A percentile compares a stretch with the other conserved stretches of the same genome.
Conservation (phyloP, 306 rosid species). For the Cyclanthera cordifolia region DNA sequence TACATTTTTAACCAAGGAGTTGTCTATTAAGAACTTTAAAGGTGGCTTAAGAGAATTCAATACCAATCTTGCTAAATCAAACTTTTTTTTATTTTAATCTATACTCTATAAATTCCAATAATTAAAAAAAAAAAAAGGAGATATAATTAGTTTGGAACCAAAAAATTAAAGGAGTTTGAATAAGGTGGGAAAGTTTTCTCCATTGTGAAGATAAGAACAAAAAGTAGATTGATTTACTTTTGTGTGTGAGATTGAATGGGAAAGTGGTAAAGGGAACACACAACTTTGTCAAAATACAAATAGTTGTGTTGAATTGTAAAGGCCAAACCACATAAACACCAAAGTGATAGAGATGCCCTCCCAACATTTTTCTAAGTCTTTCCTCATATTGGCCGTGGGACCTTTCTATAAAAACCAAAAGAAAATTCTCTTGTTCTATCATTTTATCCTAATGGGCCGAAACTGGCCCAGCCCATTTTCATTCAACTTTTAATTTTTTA, state of each 20-base stretch:
- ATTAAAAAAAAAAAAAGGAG: neutral
- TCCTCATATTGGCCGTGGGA: too few species aligned
- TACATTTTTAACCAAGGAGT: too few species aligned
- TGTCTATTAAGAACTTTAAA: too few species aligned
- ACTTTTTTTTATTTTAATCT: neutral
- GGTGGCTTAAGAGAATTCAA: neutral
- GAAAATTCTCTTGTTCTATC: too few species aligned
- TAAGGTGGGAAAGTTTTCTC: neutral
- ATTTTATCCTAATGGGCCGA: too few species aligned
- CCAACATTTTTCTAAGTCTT: too few species aligned
- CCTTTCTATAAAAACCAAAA: too few species aligned
- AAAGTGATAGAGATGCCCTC: too few species aligned
- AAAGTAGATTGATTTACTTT: neutral
- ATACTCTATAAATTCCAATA: neutral
- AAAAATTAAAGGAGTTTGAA: neutral
- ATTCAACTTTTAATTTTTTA: too few species aligned
- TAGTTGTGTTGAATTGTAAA: constrained; percentile 7
- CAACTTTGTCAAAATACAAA: constrained; percentile 5
- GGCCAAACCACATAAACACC: neutral
- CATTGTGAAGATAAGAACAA: constrained; percentile 4
- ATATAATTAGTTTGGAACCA: neutral
- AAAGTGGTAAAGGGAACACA: constrained; percentile 1
- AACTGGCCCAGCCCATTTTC: too few species aligned
- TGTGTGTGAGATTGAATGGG: neutral
- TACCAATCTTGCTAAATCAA: neutral